Conservation (phyloP, 2,329 filamentous ascomycete genomes). For the Macrophomina tecta region DNA sequence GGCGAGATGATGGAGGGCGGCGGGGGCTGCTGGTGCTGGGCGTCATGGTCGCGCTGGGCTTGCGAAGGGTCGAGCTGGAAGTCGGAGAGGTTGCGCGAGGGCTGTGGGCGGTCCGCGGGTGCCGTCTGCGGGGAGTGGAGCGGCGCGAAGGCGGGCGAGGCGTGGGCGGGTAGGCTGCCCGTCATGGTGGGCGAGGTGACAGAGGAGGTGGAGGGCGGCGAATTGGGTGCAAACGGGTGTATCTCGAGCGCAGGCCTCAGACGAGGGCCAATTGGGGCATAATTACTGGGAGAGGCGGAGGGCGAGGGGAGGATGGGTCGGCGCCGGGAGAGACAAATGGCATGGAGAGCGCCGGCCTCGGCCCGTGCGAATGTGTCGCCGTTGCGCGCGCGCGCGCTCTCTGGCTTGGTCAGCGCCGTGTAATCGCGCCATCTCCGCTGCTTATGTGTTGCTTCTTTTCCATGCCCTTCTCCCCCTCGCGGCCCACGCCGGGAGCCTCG, state of each 20-base stretch:
- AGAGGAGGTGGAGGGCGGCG: not conserved
- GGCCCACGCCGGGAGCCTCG: not conserved
- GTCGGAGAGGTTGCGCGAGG: conserved; percentile 43
- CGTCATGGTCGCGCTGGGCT: not conserved
- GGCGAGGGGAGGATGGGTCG: conserved; percentile 4
- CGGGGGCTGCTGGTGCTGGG: conserved; percentile 31
- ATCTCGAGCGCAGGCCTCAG: not conserved
- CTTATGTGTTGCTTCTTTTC: not conserved
- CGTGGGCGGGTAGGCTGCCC: conserved; percentile 54
- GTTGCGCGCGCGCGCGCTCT: not conserved
- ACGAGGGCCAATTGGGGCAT: not conserved
- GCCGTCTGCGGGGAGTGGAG: conserved; percentile 62
- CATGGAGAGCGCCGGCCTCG: not conserved
- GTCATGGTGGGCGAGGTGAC: conserved; percentile 17
- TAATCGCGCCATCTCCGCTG: not conserved
- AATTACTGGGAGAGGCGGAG: not conserved
- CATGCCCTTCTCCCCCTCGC: not conserved
- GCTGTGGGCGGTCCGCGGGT: conserved; percentile 46
- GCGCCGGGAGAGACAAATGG: conserved; percentile 6
- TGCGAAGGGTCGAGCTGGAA: conserved; percentile 38
- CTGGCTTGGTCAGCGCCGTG: not conserved
- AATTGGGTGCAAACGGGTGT: not conserved
- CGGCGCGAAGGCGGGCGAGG: conserved; percentile 58
- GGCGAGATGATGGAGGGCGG: conserved; percentile 55
- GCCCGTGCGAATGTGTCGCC: conserved; percentile 2